These are phyloP conservation scores for Fusarium penzigii DNA, from an alignment of 2,329 filamentous ascomycete species.

Conservation along the genomic window DNA sequence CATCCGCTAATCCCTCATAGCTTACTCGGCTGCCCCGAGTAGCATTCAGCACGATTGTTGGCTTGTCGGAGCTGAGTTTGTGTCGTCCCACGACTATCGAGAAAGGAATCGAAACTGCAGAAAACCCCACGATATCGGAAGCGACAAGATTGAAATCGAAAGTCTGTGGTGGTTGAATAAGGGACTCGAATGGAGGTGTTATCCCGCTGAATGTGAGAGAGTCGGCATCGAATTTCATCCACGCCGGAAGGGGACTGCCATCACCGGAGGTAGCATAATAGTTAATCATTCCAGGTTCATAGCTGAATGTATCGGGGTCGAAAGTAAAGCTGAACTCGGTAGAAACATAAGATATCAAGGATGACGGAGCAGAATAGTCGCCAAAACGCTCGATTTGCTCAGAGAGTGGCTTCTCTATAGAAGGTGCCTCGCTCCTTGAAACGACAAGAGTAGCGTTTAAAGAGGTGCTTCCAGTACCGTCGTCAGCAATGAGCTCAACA, in stretches of 20 bases:
- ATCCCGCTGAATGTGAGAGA: constrained; percentile 69
- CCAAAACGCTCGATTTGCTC: constrained; percentile 61
- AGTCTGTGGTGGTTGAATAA: constrained; percentile 67
- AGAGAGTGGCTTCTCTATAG: constrained; percentile 55
- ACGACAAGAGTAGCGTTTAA: constrained; percentile 73
- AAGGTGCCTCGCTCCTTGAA: constrained; percentile 56
- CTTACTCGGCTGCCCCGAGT: constrained; percentile 52
- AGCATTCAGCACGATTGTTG: constrained; percentile 57
- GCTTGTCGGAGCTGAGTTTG: constrained; percentile 64
- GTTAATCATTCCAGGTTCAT: constrained; percentile 52
- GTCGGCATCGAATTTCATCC: constrained; percentile 72
- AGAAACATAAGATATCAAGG: constrained; percentile 57
- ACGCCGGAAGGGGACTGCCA: constrained; percentile 82
- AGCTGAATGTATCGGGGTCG: constrained; percentile 62
- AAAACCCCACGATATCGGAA: constrained; percentile 78
- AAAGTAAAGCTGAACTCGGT: constrained; percentile 56
- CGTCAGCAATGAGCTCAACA: constrained; percentile 70
- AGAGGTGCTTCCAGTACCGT: constrained; percentile 61
- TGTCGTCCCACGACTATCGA: constrained; percentile 72
- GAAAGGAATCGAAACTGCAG: constrained; percentile 65
- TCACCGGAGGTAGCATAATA: constrained; percentile 79
- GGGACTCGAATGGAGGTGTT: constrained; percentile 64
- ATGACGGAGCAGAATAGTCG: constrained; percentile 59
- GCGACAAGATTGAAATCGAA: constrained; percentile 75
- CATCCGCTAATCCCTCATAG: constrained; percentile 52